phyloP scores from a whole-genome alignment of 164 flowering plant genomes.

The Echeveria elegans region DNA sequence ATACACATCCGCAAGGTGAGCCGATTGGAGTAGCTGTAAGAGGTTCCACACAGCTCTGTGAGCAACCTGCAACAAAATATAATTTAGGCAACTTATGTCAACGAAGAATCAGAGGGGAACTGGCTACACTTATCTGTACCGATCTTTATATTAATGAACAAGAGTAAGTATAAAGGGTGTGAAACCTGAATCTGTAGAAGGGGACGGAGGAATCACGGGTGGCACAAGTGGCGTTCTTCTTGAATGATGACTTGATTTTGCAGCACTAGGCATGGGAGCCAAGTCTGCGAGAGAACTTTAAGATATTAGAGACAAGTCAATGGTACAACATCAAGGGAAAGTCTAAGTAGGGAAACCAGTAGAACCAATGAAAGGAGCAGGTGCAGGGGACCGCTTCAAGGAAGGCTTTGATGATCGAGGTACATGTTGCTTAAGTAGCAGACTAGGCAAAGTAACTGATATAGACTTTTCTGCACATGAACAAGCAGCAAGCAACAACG shows the following conservation, averaged over 20 bases:
- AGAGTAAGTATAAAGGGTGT: neutral
- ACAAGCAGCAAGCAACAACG: neutral
- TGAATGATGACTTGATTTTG: neutral
- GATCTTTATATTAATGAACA: neutral
- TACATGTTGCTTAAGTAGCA: neutral
- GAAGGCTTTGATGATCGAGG: neutral
- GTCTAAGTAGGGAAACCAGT: neutral
- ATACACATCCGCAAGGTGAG: conserved; percentile 95
- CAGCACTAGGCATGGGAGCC: neutral
- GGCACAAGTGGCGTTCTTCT: neutral
- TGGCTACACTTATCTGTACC: neutral
- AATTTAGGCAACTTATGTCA: neutral
- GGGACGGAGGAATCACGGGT: neutral
- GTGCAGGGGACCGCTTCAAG: neutral
- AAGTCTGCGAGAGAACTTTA: neutral
- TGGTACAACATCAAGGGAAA: neutral
- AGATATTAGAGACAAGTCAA: neutral
- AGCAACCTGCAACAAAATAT: conserved; percentile 50
- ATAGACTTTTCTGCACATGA: conserved; percentile 3
- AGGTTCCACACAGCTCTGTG: conserved; percentile 70
- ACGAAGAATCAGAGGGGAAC: neutral
- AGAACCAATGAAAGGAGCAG: conserved; percentile 1
- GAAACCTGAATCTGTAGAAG: conserved; percentile 2
- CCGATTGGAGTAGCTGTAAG: conserved; percentile 72
- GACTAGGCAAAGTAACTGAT: neutral